These are phyloP conservation scores for Stagonosporopsis tanaceti DNA, from an alignment of 2,329 filamentous ascomycete genomes.

Conservation along the genomic window DNA sequence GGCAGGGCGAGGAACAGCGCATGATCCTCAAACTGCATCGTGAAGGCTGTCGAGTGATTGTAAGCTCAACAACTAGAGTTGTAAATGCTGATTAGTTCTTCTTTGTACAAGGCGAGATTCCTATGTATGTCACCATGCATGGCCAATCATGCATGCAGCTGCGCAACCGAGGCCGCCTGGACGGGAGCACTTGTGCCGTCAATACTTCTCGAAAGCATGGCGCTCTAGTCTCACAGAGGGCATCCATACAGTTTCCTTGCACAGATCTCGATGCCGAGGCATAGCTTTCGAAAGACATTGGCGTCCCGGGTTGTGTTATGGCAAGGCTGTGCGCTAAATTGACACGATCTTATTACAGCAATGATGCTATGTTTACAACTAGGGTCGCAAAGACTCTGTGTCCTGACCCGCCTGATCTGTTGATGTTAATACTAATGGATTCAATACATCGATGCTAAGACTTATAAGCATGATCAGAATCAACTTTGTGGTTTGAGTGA, in stretches of 20 bases:
- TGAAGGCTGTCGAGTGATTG: not conserved
- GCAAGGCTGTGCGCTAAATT: constrained; percentile 1
- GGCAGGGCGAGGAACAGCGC: constrained; percentile 2
- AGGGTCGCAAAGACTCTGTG: not conserved
- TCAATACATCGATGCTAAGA: too few relatives aligned
- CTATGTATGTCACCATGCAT: not conserved
- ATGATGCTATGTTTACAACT: too few relatives aligned
- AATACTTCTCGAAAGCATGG: constrained; percentile 7
- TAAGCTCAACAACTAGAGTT: not conserved
- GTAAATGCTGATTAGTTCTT: not conserved
- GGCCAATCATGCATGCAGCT: not conserved
- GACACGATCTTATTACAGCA: not conserved
- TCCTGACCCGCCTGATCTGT: not conserved
- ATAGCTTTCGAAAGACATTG: not conserved
- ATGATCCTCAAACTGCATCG: constrained; percentile 3
- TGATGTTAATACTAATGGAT: too few relatives aligned
- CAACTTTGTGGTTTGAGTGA: not conserved
- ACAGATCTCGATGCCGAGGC: constrained; percentile 8
- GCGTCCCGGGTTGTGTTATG: not conserved
- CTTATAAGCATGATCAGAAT: too few relatives aligned
- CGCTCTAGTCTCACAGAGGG: not conserved
- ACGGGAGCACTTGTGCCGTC: constrained; percentile 2
- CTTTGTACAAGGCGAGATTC: not conserved
- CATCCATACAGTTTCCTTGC: constrained; percentile 2
- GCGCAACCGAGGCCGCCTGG: constrained; percentile 4